phyloP scores from a whole-genome alignment of 2,329 filamentous ascomycete species.

The Triangularia setosa region DNA sequence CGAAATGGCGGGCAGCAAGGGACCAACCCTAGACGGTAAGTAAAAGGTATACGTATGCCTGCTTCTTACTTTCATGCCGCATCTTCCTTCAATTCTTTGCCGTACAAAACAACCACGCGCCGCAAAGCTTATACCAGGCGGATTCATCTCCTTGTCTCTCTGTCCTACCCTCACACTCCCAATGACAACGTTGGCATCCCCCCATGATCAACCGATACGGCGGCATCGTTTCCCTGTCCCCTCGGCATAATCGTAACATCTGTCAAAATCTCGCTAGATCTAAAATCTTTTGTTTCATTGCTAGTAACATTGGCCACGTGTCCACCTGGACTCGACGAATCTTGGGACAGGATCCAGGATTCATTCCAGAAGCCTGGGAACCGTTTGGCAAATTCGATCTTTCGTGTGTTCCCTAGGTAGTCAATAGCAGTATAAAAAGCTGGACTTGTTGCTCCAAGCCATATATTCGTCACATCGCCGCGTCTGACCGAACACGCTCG shows the following conservation, averaged over 20 bases:
- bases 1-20: neutral
- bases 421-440: neutral
- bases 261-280: neutral
- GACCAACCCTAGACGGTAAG: neutral
- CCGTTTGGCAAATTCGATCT: neutral
- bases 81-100: neutral
- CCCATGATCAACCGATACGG: neutral
- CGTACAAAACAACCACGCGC: neutral
- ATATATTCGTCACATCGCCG: neutral
- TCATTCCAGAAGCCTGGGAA: neutral
- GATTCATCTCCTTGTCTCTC: neutral
- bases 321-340: neutral
- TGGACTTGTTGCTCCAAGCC: neutral
- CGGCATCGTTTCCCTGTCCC: neutral
- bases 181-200: neutral
- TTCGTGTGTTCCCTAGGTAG: neutral
- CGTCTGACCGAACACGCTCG: neutral
- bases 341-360: neutral
- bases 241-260: neutral
- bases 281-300: neutral
- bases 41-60: neutral
- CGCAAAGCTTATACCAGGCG: neutral
- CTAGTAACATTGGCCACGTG: neutral
- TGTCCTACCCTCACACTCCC: neutral
- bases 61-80: too few species aligned